These are phyloP conservation scores for Hortaea werneckii DNA, from an alignment of 2,329 filamentous ascomycete genomes.

Conservation along the genomic window DNA sequence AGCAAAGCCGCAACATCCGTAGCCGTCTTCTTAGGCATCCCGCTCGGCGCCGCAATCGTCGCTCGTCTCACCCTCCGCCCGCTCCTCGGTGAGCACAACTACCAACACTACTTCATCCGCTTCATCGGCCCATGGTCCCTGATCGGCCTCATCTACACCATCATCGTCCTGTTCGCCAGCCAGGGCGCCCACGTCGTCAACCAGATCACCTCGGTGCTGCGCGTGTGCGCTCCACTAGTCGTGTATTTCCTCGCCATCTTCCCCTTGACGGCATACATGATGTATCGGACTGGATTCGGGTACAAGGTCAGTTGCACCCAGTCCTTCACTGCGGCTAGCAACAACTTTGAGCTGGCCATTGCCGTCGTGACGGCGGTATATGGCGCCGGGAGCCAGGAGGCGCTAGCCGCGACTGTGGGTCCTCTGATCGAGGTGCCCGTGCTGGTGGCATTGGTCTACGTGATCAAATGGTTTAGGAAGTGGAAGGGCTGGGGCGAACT, in stretches of 20 bases:
- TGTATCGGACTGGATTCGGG: slow-evolving; percentile 58
- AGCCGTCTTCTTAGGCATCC: slow-evolving; percentile 73
- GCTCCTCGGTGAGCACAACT: slow-evolving; percentile 49
- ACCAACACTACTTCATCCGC: slow-evolving; percentile 59
- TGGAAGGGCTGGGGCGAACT: slow-evolving; percentile 6
- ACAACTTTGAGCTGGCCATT: slow-evolving; percentile 89
- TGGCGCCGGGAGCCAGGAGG: slow-evolving; percentile 67
- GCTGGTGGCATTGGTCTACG: slow-evolving; percentile 48
- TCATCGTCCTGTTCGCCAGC: slow-evolving; percentile 73
- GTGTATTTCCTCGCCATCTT: slow-evolving; percentile 69
- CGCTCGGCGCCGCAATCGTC: slow-evolving; percentile 66
- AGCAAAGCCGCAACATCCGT: slow-evolving; percentile 62
- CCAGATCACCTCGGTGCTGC: slow-evolving; percentile 72
- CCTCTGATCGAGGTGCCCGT: slow-evolving; percentile 83
- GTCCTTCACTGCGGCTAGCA: slow-evolving; percentile 81
- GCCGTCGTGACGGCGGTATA: slow-evolving; percentile 76
- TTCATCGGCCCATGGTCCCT: slow-evolving; percentile 64
- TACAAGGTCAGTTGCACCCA: slow-evolving; percentile 65
- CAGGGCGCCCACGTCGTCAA: slow-evolving; percentile 68
- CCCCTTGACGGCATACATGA: slow-evolving; percentile 53
- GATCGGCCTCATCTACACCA: slow-evolving; percentile 77
- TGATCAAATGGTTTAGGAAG: slow-evolving; percentile 7
- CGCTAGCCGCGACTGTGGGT: slow-evolving; percentile 71
- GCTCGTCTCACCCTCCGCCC: slow-evolving; percentile 56
- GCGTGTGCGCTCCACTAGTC: slow-evolving; percentile 69